Evolutionary conservation across 2,329 filamentous ascomycete genomes (phyloP), one percentile per base, ranked within the genome.

Genomic region (Pyricularia sp.): DNA sequence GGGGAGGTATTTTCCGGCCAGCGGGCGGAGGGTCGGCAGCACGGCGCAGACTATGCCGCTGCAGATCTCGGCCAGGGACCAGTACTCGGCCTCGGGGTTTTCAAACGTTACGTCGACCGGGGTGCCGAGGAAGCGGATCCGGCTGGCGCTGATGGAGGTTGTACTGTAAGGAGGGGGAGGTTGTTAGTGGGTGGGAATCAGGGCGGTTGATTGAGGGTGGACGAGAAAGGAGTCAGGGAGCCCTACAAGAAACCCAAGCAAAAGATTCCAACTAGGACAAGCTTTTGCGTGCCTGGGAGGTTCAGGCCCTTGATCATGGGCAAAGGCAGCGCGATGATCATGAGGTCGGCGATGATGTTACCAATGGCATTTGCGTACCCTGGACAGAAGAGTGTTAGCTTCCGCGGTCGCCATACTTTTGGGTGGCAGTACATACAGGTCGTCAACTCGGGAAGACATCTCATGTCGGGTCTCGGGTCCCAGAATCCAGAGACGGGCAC

Each of bases 121-220:
- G 11, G 77, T 72, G 5, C 75, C 71, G 61, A 81, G 76, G 68
- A 77, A 81, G 31, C 77, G 75, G 63, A 81, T 76, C 23, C 79
- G 77, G 69, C 80, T 79, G 59, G 80, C 75, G 10, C 78, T 80
- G 66, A 81, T 80, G 14, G 77, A 75, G 69, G 77, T 80, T 0
- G 79, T 80, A 68, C 68, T 69, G 28, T 17, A 9, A 17, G 14
- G n/a, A 5, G 1, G n/a, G 36, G 28, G 23, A 28, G 36, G n/a
- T 4, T 14, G 36, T 42, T 17, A 42, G 36, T 20, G 2, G 12
- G 36, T 20, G 36, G 10, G 31, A 11, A 10, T n/a, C 31, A 11
- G 14, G 36, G 14, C 6, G 28, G 7, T 17, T 2, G 36, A 14
- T 17, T 1, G 36, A 42, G 17, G 31, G 36, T 42, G 10, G 36